Evolutionary conservation across 805 yeast species (phyloP), one percentile per base, ranked within the genome.

Genomic region (Candida xyloterini): DNA sequence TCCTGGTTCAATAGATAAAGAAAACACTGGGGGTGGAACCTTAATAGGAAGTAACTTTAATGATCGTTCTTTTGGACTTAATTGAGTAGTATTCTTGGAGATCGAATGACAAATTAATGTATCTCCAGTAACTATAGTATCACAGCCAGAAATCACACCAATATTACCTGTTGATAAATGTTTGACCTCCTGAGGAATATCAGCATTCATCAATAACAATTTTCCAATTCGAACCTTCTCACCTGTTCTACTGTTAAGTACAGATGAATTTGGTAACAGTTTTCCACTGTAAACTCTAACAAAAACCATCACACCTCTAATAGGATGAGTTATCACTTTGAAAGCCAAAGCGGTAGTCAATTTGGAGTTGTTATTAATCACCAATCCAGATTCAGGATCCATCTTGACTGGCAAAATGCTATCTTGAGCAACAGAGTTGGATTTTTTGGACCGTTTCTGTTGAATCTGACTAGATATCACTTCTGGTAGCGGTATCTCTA

Each of bases 1-100:
- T 32, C 68, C 66, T 0, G 99, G 98, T 47, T 86, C 93, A 22
- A 91, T 71, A 0, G 88, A 74, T 2, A 91, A 80, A 46, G 89
- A 83, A 61, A 91, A 93, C 5, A 93, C 93, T 0, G 98, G 95
- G 1, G 96, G 95, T 1, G 99, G 99, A 1, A 86, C 74, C 0
- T 65, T 72, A 26, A 91, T 91, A 0, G 97, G 95, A 42, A 82
- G 73, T 22, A 90, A 72, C 10, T 68, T 64, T 25, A 83, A 67
- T 2, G 66, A 51, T 36, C 68, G 67, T 22, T 75, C 65, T 1
- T 75, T 72, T 16, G 51, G 43, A 3, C 46, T 18, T 8, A 62
- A 36, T 6, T 51, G 48, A 10, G 32, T 42, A 1, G 48, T 22
- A 41, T 73, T 78, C 46, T 71, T 78, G 39, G 74, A 73, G 11